Conservation (phyloP, 192 early-diverging fungal genomes). For the Rhizoclosmatium sp. region DNA sequence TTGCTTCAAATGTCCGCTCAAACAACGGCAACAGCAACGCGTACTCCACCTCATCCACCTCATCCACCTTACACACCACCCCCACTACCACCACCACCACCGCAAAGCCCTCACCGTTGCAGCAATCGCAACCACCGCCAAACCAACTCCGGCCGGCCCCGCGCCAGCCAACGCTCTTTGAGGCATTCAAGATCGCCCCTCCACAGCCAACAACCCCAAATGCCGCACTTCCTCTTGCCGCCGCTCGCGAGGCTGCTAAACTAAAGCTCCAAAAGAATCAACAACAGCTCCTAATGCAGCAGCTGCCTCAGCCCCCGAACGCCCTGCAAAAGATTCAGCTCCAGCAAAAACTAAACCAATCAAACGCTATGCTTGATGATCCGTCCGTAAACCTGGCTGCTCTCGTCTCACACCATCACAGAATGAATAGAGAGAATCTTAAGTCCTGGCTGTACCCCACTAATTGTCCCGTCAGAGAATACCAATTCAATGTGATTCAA, state of each 20-base stretch:
- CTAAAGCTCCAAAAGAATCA: not conserved
- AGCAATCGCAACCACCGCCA: not conserved
- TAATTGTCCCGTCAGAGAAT: conserved; percentile 76
- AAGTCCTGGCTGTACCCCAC: conserved; percentile 80
- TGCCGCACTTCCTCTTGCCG: not conserved
- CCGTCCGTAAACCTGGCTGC: not conserved
- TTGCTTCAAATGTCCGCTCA: not conserved
- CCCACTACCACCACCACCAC: not conserved
- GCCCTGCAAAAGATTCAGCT: not conserved
- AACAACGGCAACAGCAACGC: not conserved
- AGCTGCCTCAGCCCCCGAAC: too few species aligned
- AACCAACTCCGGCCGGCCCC: not conserved
- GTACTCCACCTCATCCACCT: not conserved
- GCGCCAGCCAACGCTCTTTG: conserved; percentile 16
- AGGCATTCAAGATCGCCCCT: not conserved
- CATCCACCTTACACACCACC: not conserved
- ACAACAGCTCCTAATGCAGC: not conserved
- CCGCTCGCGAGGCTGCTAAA: not conserved
- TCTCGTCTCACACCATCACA: conserved; percentile 44
- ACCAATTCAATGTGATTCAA: conserved; percentile 88
- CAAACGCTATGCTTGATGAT: conserved; percentile 13
- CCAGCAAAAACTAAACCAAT: not conserved
- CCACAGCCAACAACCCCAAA: conserved; percentile 3
- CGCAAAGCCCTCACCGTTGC: not conserved
- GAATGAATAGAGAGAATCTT: conserved; percentile 55